A percentile compares a stretch with the other conserved stretches of the same genome.
Conservation (phyloP, 805 yeast genomes). For the Ogataea trehalophila region DNA sequence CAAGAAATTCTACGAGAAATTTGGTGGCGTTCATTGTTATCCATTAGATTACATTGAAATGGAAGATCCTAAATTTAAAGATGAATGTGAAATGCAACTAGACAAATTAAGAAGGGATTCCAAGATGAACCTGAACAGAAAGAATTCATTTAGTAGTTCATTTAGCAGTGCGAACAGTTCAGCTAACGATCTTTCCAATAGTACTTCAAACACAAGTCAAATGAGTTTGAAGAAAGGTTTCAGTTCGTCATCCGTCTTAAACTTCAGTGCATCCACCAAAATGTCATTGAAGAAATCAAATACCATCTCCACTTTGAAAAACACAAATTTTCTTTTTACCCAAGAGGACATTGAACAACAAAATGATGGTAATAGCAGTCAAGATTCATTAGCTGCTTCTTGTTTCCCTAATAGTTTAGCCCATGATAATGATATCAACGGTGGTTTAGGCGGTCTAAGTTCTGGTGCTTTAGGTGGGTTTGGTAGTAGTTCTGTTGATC, state of each 20-base stretch:
- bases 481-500: constrained; percentile 17
- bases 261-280: constrained; percentile 19
- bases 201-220: not conserved
- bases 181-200: constrained; percentile 6
- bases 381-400: not conserved
- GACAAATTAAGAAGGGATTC: constrained; percentile 34
- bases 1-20: constrained; percentile 62
- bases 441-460: not conserved
- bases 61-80: constrained; percentile 58
- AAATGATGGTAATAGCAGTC: not conserved
- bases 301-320: constrained; percentile 3
- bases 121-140: constrained; percentile 25
- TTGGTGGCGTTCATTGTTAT: constrained; percentile 48
- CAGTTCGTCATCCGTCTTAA: constrained; percentile 18
- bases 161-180: not conserved
- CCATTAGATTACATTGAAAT: constrained; percentile 83
- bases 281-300: not conserved
- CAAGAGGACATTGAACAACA: not conserved
- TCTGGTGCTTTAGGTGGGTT: constrained; percentile 25
- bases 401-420: not conserved
- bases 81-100: constrained; percentile 40
- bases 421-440: not conserved
- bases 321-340: constrained; percentile 1
- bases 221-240: constrained; percentile 12
- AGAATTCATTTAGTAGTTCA: constrained; percentile 16